Evolutionary conservation across 2,329 filamentous ascomycete genomes (phyloP).

Genomic region (Fusarium sp.): DNA sequence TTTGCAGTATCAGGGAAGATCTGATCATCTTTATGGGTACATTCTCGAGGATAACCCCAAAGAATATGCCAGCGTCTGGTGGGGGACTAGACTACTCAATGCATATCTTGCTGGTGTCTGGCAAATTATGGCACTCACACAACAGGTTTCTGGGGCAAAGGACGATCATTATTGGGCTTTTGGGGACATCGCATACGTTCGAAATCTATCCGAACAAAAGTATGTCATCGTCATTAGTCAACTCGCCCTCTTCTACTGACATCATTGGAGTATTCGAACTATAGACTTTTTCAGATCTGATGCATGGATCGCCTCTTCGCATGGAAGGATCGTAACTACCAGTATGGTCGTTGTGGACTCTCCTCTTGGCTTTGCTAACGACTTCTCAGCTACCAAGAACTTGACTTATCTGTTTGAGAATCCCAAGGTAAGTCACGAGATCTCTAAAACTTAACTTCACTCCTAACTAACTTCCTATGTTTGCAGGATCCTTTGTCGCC

Average conservation of each 20-base stretch:
- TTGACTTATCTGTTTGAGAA: neutral
- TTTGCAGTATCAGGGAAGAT: slow-evolving; percentile 8
- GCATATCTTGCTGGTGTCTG: slow-evolving; percentile 14
- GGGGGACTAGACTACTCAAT: slow-evolving; percentile 28
- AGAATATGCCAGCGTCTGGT: slow-evolving; percentile 24
- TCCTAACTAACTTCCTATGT: too few species aligned
- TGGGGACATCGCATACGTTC: slow-evolving; percentile 4
- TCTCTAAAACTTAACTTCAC: neutral
- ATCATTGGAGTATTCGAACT: slow-evolving; percentile 2
- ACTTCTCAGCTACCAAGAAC: neutral
- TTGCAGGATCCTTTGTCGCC: neutral
- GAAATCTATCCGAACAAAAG: neutral
- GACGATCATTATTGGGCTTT: slow-evolving; percentile 10
- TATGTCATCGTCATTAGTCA: neutral
- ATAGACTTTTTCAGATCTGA: neutral
- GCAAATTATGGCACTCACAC: slow-evolving; percentile 11
- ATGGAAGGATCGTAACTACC: neutral
- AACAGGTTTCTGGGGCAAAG: neutral
- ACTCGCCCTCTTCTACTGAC: neutral
- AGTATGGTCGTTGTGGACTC: neutral
- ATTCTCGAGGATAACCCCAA: slow-evolving; percentile 20
- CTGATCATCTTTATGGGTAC: slow-evolving; percentile 15
- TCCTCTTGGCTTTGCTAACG: neutral
- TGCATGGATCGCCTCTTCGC: slow-evolving; percentile 8
- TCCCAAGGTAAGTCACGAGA: neutral